Evolutionary conservation across 257 asterid genomes (phyloP).

Genomic region (Lycium barbarum): DNA sequence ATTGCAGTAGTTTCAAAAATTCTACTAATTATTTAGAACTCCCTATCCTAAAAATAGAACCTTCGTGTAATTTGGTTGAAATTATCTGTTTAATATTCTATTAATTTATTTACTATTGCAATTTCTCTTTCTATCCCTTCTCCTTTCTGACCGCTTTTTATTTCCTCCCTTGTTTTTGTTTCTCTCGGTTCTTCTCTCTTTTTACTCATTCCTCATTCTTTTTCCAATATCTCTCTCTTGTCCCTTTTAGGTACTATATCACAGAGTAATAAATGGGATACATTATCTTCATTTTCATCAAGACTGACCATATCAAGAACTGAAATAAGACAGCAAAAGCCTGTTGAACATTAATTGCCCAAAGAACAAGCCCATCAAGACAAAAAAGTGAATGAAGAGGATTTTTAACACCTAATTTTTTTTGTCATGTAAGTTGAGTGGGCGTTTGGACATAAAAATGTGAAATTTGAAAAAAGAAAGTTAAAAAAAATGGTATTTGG

Average conservation of each 20-base stretch:
- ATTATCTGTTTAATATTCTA: not conserved
- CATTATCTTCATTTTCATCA: not conserved
- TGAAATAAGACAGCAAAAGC: not conserved
- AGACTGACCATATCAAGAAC: constrained; percentile 9
- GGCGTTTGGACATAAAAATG: too few relatives aligned
- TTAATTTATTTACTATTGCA: not conserved
- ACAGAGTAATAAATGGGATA: not conserved
- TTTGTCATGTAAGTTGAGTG: not conserved
- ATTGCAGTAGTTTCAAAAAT: not conserved
- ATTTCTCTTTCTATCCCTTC: not conserved
- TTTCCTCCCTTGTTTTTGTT: not conserved
- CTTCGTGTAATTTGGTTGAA: not conserved
- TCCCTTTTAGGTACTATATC: not conserved
- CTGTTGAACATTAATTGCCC: constrained; percentile 12
- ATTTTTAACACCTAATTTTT: not conserved
- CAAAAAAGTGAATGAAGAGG: not conserved
- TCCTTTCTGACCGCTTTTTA: not conserved
- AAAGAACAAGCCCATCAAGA: not conserved
- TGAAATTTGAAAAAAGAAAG: too few relatives aligned
- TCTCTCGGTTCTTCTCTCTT: not conserved
- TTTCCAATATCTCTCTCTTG: not conserved
- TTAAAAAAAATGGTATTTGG: too few relatives aligned
- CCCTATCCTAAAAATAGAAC: not conserved
- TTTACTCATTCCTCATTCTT: not conserved
- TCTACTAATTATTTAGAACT: not conserved